Conservation (phyloP, 805 yeast genomes). For the Suhomyces emberorum region DNA sequence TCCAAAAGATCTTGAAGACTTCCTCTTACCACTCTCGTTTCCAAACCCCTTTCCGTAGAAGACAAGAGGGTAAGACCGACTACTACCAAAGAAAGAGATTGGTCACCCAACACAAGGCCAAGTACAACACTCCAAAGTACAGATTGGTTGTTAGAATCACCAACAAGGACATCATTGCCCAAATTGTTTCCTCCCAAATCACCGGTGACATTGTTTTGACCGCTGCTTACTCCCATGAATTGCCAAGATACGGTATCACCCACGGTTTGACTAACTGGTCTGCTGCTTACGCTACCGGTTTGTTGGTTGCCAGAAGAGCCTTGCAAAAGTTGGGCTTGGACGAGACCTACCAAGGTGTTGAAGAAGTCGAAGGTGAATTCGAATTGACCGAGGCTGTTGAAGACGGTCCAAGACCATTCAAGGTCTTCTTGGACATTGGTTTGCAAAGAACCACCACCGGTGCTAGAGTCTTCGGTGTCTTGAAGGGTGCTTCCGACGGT, state of each 20-base stretch:
- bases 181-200: constrained; percentile 93
- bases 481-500: constrained; percentile 99
- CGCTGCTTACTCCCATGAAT: constrained; percentile 98
- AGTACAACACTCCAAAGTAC: constrained; percentile 99
- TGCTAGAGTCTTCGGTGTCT: constrained; percentile 99
- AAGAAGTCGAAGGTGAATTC: constrained; percentile 99
- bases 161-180: constrained; percentile 99
- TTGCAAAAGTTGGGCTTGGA: constrained; percentile 96
- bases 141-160: constrained; percentile 99
- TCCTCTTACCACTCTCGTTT: constrained; percentile 98
- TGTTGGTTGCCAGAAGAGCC: constrained; percentile 98
- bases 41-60: constrained; percentile 99
- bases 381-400: constrained; percentile 98
- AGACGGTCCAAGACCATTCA: constrained; percentile 99
- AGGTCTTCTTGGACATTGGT: constrained; percentile 99
- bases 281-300: constrained; percentile 99
- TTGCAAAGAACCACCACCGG: constrained; percentile 99
- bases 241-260: constrained; percentile 94
- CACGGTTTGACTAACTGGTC: constrained; percentile 99
- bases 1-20: constrained; percentile 68
- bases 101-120: constrained; percentile 99
- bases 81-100: constrained; percentile 99
- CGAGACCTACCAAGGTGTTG: constrained; percentile 98
- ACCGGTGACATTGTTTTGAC: constrained; percentile 94
- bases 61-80: constrained; percentile 99